These are phyloP conservation scores for Talinum fruticosum DNA, from an alignment of 148 eudicot genomes.

Conservation along the genomic window DNA sequence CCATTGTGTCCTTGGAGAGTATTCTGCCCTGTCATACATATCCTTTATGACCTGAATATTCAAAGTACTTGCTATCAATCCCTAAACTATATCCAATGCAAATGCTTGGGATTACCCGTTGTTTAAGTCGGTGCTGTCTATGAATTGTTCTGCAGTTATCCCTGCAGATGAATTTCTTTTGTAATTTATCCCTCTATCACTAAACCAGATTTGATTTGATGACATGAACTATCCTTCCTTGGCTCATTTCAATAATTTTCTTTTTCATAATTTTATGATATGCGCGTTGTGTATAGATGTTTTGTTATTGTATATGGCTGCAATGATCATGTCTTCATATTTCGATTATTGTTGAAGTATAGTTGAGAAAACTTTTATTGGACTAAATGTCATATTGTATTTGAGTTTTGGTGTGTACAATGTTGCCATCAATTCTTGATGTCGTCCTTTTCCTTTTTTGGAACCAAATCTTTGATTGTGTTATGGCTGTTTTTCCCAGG, in stretches of 20 bases:
- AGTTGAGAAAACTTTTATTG: background rate
- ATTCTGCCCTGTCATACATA: too few relatives aligned
- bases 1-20: too few relatives aligned
- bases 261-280: too few relatives aligned
- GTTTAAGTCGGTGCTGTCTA: too few relatives aligned
- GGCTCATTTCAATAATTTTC: background rate
- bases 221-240: too few relatives aligned
- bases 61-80: too few relatives aligned
- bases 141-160: background rate
- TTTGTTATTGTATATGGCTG: background rate
- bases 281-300: too few relatives aligned
- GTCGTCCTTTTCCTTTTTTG: background rate
- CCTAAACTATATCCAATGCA: background rate
- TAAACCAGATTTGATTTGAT: background rate
- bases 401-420: background rate
- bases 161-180: background rate
- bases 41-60: too few relatives aligned
- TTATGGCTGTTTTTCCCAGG: conserved; percentile 26
- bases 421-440: background rate
- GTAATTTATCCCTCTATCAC: background rate
- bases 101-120: background rate
- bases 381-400: background rate
- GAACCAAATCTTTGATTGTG: background rate
- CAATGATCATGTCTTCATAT: background rate
- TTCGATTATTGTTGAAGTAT: background rate